Evolutionary conservation across 768 basidiomycete species (phyloP).

Genomic region (Russula sp.): DNA sequence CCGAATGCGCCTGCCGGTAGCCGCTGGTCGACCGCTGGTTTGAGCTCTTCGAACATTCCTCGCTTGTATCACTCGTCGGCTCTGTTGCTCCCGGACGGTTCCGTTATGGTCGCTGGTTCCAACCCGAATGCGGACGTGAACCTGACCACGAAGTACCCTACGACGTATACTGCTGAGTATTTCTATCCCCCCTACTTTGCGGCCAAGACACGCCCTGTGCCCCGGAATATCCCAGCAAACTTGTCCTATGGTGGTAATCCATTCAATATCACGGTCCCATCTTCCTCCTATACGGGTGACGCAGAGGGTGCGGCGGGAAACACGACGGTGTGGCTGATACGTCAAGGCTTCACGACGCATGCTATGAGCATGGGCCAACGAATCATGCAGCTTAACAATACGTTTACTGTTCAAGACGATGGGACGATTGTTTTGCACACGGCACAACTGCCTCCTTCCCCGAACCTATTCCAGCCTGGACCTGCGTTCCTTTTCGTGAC

Average conservation of each 20-base stretch:
- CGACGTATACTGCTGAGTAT: conserved; percentile 58
- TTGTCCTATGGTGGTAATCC: conserved; percentile 34
- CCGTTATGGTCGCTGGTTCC: conserved; percentile 82
- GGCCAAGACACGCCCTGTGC: conserved; percentile 59
- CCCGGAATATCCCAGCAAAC: conserved; percentile 53
- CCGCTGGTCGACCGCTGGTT: conserved; percentile 66
- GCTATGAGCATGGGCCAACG: conserved; percentile 88
- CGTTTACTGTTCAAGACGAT: conserved; percentile 72
- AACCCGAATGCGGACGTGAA: conserved; percentile 90
- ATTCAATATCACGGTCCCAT: conserved; percentile 69
- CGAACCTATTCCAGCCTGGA: conserved; percentile 84
- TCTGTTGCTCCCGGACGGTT: conserved; percentile 79
- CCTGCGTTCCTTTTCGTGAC: conserved; percentile 80
- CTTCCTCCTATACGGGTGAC: conserved; percentile 56
- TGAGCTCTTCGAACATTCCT: conserved; percentile 58
- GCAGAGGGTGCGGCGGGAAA: conserved; percentile 67
- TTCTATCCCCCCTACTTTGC: conserved; percentile 55
- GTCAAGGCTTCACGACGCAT: conserved; percentile 82
- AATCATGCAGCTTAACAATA: conserved; percentile 73
- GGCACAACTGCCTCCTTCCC: conserved; percentile 73
- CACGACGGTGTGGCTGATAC: conserved; percentile 68
- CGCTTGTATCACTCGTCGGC: conserved; percentile 90
- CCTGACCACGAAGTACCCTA: conserved; percentile 52
- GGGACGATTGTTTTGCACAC: conserved; percentile 76
- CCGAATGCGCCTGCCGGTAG: conserved; percentile 62